Evolutionary conservation across 768 basidiomycete species (phyloP), one percentile per base, ranked within the genome.

Genomic region (Crucibulum laeve): DNA sequence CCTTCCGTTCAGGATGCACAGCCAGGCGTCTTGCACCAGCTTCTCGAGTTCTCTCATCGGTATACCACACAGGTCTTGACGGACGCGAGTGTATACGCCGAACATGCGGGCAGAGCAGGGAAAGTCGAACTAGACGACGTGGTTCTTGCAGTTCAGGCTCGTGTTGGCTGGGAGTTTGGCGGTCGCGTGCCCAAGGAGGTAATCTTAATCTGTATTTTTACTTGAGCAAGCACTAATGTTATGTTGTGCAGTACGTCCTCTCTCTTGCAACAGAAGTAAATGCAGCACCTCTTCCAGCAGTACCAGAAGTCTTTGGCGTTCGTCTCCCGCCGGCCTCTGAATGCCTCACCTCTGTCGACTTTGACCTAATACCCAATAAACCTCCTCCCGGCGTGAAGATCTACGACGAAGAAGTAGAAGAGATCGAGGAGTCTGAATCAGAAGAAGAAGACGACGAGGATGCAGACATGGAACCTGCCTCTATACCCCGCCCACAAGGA

Each of bases 151-250:
- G 83, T 91, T 4, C 90, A 92, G 61, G 88, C 89, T 4, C 81
- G 90, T 44, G 91, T 92, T 3, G 91, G 90, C 33, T 92, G 91
- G 91, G 91, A 92, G 62, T 87, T 91, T 59, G 90, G 89, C 18
- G 90, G 91, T 4, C 75, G 89, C 28, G 80, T 92, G 22, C 90
- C 90, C 3, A 91, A 91, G 65, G 90, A 92, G 79, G 90, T 91
- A 44, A 22, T 69, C 62, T 19, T 17, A 11, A 38, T 50, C 33
- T 38, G 44, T 45, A 8, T 34, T 24, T 25, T 36, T 17, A 48
- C 19, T 37, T 18, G 6, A 11, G 43, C 17, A 15, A 39, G 40
- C 18, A 11, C 24, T 24, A 38, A 40, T 36, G 24, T 45, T 19
- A 34, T 42, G 36, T 21, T 17, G 50, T 34, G 45, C 56, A 92